These are phyloP conservation scores for Coemansia brasiliensis DNA, from an alignment of 192 early-diverging fungal genomes.

Conservation along the genomic window DNA sequence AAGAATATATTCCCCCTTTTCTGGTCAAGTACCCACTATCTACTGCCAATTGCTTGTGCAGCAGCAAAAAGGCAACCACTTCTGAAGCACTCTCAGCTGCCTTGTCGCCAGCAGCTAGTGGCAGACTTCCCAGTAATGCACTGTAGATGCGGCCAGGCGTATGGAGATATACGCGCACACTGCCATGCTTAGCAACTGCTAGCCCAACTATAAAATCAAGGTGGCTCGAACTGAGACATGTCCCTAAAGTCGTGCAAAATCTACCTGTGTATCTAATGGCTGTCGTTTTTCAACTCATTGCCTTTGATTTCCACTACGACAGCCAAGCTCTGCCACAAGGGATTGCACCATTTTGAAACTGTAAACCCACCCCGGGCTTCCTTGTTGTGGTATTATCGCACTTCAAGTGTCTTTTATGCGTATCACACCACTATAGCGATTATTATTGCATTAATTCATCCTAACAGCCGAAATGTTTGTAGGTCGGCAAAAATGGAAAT, in stretches of 20 bases:
- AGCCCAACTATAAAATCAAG: conserved; percentile 6
- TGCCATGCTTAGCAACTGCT: background rate
- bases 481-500: no score
- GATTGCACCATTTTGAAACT: no score
- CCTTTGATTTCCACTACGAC: conserved; percentile 5
- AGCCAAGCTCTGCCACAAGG: background rate
- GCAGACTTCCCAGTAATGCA: background rate
- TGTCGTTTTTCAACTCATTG: background rate
- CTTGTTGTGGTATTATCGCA: no score
- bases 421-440: no score
- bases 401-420: no score
- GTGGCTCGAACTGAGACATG: background rate
- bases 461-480: no score
- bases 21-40: conserved; percentile 1
- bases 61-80: background rate
- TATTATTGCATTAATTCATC: no score
- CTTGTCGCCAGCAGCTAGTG: background rate
- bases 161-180: background rate
- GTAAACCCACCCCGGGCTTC: no score
- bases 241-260: background rate
- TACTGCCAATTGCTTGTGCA: background rate
- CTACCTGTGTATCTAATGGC: background rate
- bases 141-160: background rate
- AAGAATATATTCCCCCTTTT: background rate
- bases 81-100: background rate